These are phyloP conservation scores for Mortierella sp. DNA, from an alignment of 371 early-diverging fungal species.

Conservation along the genomic window DNA sequence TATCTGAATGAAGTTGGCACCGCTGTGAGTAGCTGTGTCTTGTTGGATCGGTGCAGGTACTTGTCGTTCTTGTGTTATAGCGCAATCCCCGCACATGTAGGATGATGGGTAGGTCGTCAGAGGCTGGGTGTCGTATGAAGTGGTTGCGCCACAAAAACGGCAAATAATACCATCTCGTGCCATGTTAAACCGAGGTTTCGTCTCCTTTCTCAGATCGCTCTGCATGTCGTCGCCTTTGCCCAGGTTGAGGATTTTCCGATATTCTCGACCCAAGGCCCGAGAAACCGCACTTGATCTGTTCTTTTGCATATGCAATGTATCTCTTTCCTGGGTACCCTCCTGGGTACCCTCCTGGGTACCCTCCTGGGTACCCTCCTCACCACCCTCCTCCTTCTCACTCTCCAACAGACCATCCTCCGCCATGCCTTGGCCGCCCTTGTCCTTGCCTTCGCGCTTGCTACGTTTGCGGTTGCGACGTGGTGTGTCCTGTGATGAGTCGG, in stretches of 20 bases:
- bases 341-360: too few species aligned
- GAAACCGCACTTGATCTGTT: background rate
- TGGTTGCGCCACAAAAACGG: conserved; percentile 25
- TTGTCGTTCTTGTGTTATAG: background rate
- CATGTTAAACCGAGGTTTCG: conserved; percentile 10
- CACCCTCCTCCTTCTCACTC: background rate
- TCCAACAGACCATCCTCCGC: background rate
- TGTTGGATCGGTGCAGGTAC: background rate
- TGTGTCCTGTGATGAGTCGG: background rate
- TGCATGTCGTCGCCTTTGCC: conserved; percentile 31
- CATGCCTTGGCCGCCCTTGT: background rate
- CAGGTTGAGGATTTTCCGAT: conserved; percentile 13
- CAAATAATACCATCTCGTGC: conserved; percentile 36
- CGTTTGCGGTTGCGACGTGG: background rate
- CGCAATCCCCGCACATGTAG: conserved; percentile 19
- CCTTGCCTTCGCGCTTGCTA: background rate
- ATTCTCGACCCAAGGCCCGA: background rate
- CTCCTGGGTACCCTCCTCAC: background rate
- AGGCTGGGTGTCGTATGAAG: conserved; percentile 15
- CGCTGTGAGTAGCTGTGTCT: background rate
- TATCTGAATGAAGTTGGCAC: background rate
- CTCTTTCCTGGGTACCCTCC: background rate
- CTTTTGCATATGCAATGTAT: too few species aligned
- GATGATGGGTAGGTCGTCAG: conserved; percentile 17
- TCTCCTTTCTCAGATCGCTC: conserved; percentile 17